These are phyloP conservation scores for Yarrowia alimentaria DNA, from an alignment of 805 yeast genomes.

Conservation along the genomic window DNA sequence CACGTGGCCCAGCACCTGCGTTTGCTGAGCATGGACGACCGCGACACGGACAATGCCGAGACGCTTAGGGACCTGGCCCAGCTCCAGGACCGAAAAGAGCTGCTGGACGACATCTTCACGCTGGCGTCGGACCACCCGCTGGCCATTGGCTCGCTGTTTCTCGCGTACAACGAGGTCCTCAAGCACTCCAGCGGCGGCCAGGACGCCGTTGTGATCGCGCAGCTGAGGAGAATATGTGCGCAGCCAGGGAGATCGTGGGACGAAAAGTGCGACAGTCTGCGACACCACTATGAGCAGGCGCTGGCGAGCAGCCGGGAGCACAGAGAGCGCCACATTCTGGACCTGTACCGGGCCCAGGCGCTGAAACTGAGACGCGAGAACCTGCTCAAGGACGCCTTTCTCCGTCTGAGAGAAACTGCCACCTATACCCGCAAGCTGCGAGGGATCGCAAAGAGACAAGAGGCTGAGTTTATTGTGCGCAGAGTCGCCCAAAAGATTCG, in stretches of 20 bases:
- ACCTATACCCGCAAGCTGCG: too few relatives aligned
- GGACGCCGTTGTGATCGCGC: conserved; percentile 7
- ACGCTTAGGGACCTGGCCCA: not conserved
- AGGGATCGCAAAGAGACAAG: too few relatives aligned
- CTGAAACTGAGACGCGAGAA: not conserved
- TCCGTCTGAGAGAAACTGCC: not conserved
- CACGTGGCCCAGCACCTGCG: too few relatives aligned
- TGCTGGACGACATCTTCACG: conserved; percentile 4
- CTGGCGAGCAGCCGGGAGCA: not conserved
- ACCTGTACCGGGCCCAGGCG: not conserved
- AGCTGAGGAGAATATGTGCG: conserved; percentile 7
- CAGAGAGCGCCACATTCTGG: too few relatives aligned
- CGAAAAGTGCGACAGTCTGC: conserved; percentile 7
- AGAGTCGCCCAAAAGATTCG: too few relatives aligned
- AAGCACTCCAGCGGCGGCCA: not conserved
- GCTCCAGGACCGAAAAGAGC: conserved; percentile 5
- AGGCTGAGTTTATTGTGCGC: too few relatives aligned
- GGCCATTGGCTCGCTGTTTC: not conserved
- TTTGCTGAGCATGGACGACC: too few relatives aligned
- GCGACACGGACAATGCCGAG: not conserved
- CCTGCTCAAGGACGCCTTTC: not conserved
- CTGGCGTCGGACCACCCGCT: conserved; percentile 2
- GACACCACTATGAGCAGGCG: conserved; percentile 14
- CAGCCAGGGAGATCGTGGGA: conserved; percentile 18
- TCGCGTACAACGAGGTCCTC: conserved; percentile 8